Evolutionary conservation across 169 alveolate species (phyloP).

Genomic region (Plasmodium coatneyi): DNA sequence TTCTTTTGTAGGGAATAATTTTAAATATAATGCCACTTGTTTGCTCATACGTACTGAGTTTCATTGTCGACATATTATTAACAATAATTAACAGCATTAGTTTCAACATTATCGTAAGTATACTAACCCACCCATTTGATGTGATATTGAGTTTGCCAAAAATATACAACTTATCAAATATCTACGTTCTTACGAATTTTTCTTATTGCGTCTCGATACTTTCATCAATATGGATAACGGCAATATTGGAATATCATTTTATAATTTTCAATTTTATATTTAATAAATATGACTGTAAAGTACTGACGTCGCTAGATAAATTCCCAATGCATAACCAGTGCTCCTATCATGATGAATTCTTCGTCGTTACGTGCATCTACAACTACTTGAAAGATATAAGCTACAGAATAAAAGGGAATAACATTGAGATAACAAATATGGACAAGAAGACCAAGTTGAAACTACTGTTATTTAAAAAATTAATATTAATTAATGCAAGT

Average conservation of each 20-base stretch:
- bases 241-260: slow-evolving; percentile 65
- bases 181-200: slow-evolving; percentile 60
- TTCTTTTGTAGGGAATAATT: slow-evolving; percentile 57
- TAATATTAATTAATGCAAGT: slow-evolving; percentile 56
- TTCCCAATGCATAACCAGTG: slow-evolving; percentile 67
- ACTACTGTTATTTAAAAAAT: slow-evolving; percentile 58
- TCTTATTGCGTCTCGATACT: slow-evolving; percentile 64
- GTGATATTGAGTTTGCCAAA: slow-evolving; percentile 65
- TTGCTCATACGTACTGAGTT: slow-evolving; percentile 67
- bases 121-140: slow-evolving; percentile 69
- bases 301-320: slow-evolving; percentile 60
- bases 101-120: slow-evolving; percentile 39
- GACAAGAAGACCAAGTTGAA: slow-evolving; percentile 63
- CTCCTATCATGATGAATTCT: slow-evolving; percentile 70
- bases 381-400: slow-evolving; percentile 62
- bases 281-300: slow-evolving; percentile 61
- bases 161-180: slow-evolving; percentile 64
- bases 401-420: slow-evolving; percentile 57
- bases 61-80: slow-evolving; percentile 52
- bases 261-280: slow-evolving; percentile 63
- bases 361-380: slow-evolving; percentile 68
- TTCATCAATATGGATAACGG: slow-evolving; percentile 74
- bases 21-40: slow-evolving; percentile 67
- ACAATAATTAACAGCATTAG: slow-evolving; percentile 65
- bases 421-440: slow-evolving; percentile 72